Evolutionary conservation across 78 protist genomes (phyloP), one percentile per base, ranked within the genome.

Genomic region (Cavenderia fasciculata): DNA sequence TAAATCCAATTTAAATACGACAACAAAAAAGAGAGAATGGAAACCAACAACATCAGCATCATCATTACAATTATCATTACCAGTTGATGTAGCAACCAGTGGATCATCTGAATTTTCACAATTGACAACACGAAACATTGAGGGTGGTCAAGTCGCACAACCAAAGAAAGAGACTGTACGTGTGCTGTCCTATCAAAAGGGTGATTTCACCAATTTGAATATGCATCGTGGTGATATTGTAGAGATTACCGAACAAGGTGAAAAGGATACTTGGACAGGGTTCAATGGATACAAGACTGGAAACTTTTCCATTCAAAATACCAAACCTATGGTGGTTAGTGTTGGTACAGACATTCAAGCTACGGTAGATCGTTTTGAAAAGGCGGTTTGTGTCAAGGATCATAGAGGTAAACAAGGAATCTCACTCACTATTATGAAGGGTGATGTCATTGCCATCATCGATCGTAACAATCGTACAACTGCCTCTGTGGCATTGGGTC

Each of bases 251-350:
- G 90, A 82, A 40, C 44, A 54, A 19, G 76, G 78, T 10, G 78
- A 82, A 40, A 82, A 82, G 6, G 62, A 57, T n/a, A 27, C 69
- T 0, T 82, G 38, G 19, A 40, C 44, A 1, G 90, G 90, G 19
- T 23, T 31, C 34, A 82, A 82, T 56, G 90, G 90, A 14, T 82
- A 44, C 34, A 82, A 69, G 63, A 65, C 61, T 2, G 76, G 69
- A 0, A 31, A 54, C 4, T 82, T 82, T 23, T 57, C 66, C 5
- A 40, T 82, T 18, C 14, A 56, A 6, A 82, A 82, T 31, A 82
- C 90, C 0, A 82, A 82, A 56, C n/a, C 66, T 31, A 33, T 82
- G 21, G n/a, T n/a, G n/a, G n/a, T n/a, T n/a, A n/a, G n/a, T n/a
- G n/a, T 63, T 47, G 3, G 51, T 47, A 38, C 47, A 38, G 29